Base-by-base conservation (phyloP, 2,329 filamentous ascomycete species). In the Diaporthe batatas region DNA sequence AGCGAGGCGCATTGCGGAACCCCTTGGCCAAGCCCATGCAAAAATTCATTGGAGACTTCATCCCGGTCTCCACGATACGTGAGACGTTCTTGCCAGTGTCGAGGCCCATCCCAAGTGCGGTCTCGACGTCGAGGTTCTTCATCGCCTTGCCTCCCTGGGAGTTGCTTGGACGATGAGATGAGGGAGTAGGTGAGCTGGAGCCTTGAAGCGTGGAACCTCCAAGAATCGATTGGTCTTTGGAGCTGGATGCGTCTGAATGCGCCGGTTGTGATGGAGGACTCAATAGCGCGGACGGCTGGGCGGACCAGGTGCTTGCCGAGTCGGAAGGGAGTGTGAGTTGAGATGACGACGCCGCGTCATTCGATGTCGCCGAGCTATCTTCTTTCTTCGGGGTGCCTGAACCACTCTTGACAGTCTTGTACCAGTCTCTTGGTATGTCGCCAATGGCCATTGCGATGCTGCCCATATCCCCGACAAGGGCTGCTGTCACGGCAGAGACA, bases 11-110 rank as follows among this genome's bases (percentile, higher is more conserved):
- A 77, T 98, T 98, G 79, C 96, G 92, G 80, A 98, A 97, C 0
- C 95, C 95, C 80, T 93, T 93, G 0, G 95, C 93, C 49, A 98
- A 83, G 0, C 93, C 93, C 54, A 98, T 83, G 53, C 93, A 94
- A 75, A 98, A 92, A 80, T 97, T 94, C 87, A 96, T 92, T 0
- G 95, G 95, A 1, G 92, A 92, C 77, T 93, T 94, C 73, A 96
- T 86, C 6, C 93, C 90, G n/a, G 93, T 91, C 14, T 88, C 88
- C 6, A 95, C 90, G 62, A 96, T 92, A n/a, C 91, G 89, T 29
- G 90, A 88, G 47, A 95, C 88, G 1, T 92, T 91, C 76, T 90
- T 92, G 1, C 90, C 88, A 10, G 93, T 91, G 59, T 89, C 90
- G 16, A 93, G 29, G 21, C 70, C 71, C 34, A 72, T 68, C 14